Evolutionary conservation across 1,284 basidiomycete genomes (phyloP), one percentile per base, ranked within the genome.

Genomic region (Puccinia brachypodii): DNA sequence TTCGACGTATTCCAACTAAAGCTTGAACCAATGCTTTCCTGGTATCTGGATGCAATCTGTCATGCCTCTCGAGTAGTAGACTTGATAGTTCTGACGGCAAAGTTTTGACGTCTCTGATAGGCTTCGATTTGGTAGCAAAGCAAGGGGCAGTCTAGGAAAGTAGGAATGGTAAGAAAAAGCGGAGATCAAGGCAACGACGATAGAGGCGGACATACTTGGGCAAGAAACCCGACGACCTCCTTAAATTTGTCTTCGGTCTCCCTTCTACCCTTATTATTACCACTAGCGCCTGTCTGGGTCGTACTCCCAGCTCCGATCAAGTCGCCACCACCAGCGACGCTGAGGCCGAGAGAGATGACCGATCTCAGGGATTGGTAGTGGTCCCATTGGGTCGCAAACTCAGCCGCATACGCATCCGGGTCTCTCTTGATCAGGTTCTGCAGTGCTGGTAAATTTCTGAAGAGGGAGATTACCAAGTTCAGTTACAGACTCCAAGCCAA

Each of bases 351-450:
- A 85, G 90, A 89, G 86, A 95, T 94, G 84, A 98, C 93, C 85
- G 94, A 91, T 60, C 94, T 90, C 81, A 94, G 91, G 82, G 92
- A 93, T 84, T 93, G 91, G 88, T 95, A 98, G 87, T 98, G 95
- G 84, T 95, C 95, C 93, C 95, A 98, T 89, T 99, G 97, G 83
- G 96, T 94, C n/a, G 95, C 87, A 85, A 99, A 99, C 85, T 99
- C 97, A 84, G 98, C 96, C 86, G 92, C 92, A 89, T 99, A 99
- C 0, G 91, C 92, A 8, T 89, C 87, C 1, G 96, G 94, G 86
- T 98, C 95, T 80, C 97, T 90, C 88, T 88, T 99, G 87, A 99
- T 95, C 82, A 99, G 89, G 86, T 98, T 98, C 87, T 99, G 97
- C 25, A 99, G 87, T 71, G 90, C 89, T 16, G 90, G 90, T 53